Evolutionary conservation across 345 rosid species (phyloP), one percentile per base, ranked within the genome.

Genomic region (Brassica cretica): DNA sequence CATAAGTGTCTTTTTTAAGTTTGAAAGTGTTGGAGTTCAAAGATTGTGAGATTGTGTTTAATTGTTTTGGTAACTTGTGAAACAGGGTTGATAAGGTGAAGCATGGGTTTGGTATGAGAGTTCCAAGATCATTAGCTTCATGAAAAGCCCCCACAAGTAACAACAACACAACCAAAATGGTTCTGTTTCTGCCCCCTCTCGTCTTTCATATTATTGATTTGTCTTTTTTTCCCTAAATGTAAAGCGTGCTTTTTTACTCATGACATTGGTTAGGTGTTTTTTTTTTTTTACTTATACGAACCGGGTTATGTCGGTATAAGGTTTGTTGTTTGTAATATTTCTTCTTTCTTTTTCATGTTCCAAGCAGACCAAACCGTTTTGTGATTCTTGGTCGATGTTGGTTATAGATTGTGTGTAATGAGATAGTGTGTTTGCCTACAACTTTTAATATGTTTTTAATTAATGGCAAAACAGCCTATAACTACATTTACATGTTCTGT

Each of bases 41-140:
- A 21, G 55, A 6, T 63, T 64, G 12, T 60, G 49, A 29, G 33
- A 2, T 24, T 49, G 35, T n/a, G n/a, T n/a, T n/a, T n/a, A n/a
- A n/a, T n/a, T n/a, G n/a, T n/a, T n/a, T n/a, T n/a, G n/a, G n/a
- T n/a, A n/a, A n/a, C n/a, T 53, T 77, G 29, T 8, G 66, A 46
- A 72, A 72, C 95, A 94, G 97, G 66, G 84, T 94, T 70, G 91
- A 90, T 91, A 90, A 82, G 82, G 84, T 74, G 68, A 89, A 84
- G 84, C 97, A 76, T 84, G 98, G 98, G 71, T 94, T 92, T 9
- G 98, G 97, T 77, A 94, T 94, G 96, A 94, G 86, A 80, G 84
- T 68, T 79, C 93, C 91, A 18, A 87, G 83, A 72, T 78, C 81
- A 60, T 64, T 85, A 72, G 87, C 86, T 66, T 81, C 86, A 11